Conservation (phyloP, 805 yeast species). For the Cyberlindnera saturnus region DNA sequence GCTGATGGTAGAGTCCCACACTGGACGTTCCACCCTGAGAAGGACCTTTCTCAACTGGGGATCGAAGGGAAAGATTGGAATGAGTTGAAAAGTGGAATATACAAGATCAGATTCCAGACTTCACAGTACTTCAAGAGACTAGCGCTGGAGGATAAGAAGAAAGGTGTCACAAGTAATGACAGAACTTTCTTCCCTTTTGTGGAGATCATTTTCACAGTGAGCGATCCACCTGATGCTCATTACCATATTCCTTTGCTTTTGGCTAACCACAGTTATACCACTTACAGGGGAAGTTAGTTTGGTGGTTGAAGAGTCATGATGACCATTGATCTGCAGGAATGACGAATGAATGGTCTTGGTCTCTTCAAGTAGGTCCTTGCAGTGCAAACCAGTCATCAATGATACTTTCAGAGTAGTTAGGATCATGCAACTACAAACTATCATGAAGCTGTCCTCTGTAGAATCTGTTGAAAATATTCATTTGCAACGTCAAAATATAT, state of each 20-base stretch:
- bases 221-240: constrained; percentile 65
- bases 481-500: too few relatives aligned
- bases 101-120: constrained; percentile 73
- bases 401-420: too few relatives aligned
- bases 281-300: constrained; percentile 63
- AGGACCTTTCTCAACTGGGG: constrained; percentile 26
- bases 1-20: constrained; percentile 70
- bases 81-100: constrained; percentile 51
- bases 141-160: constrained; percentile 15
- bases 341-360: too few relatives aligned
- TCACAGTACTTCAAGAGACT: constrained; percentile 49
- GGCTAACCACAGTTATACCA: constrained; percentile 82
- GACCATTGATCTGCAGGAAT: too few relatives aligned
- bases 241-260: constrained; percentile 85
- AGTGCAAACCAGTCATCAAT: too few relatives aligned
- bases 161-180: constrained; percentile 23
- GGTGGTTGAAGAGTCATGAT: too few relatives aligned
- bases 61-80: constrained; percentile 35
- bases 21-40: constrained; percentile 51
- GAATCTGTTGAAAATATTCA: too few relatives aligned
- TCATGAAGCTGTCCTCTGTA: too few relatives aligned
- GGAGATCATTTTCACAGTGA: constrained; percentile 69
- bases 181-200: constrained; percentile 82
- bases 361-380: too few relatives aligned
- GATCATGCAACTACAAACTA: too few relatives aligned